Conservation (phyloP, 2,329 filamentous ascomycete genomes). For the Thermoascus crustaceus region DNA sequence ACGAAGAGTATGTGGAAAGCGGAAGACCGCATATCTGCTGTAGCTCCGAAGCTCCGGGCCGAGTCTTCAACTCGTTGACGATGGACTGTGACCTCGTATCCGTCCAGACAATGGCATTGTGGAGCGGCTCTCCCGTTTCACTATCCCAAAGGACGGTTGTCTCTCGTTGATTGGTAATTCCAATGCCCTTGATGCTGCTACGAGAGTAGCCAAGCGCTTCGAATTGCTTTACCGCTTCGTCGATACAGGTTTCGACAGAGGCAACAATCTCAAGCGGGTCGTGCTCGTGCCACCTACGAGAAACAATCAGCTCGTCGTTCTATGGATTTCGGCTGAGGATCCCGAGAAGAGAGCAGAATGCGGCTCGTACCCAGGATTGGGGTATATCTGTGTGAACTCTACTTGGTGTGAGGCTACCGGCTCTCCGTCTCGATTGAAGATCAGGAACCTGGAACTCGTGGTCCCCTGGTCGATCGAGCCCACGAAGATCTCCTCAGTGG, state of each 20-base stretch:
- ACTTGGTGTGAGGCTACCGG: slow-evolving; percentile 76
- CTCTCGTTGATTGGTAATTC: slow-evolving; percentile 86
- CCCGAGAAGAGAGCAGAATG: too few relatives aligned
- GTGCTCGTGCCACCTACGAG: slow-evolving; percentile 74
- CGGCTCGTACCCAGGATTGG: slow-evolving; percentile 70
- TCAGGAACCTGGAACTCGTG: slow-evolving; percentile 78
- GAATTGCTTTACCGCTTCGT: slow-evolving; percentile 63
- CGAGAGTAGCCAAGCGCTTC: slow-evolving; percentile 55
- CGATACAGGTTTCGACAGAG: slow-evolving; percentile 71
- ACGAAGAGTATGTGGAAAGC: slow-evolving; percentile 78
- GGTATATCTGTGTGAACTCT: slow-evolving; percentile 77
- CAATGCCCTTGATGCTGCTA: slow-evolving; percentile 62
- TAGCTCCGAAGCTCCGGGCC: slow-evolving; percentile 57
- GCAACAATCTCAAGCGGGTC: slow-evolving; percentile 66
- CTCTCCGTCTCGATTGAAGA: slow-evolving; percentile 72
- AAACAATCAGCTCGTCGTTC: background rate
- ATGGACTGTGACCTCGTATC: slow-evolving; percentile 71
- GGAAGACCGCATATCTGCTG: slow-evolving; percentile 67
- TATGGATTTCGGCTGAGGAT: background rate
- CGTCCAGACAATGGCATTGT: slow-evolving; percentile 84
- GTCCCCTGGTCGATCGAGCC: slow-evolving; percentile 88
- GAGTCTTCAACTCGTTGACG: slow-evolving; percentile 65
- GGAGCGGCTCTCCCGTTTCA: slow-evolving; percentile 66
- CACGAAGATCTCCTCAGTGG: slow-evolving; percentile 47
- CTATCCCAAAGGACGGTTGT: slow-evolving; percentile 80